A percentile compares a stretch with the other conserved stretches of the same genome.
phyloP scores from a whole-genome alignment of 1,139 yeast species.

The Geotrichum phurueaensis region DNA sequence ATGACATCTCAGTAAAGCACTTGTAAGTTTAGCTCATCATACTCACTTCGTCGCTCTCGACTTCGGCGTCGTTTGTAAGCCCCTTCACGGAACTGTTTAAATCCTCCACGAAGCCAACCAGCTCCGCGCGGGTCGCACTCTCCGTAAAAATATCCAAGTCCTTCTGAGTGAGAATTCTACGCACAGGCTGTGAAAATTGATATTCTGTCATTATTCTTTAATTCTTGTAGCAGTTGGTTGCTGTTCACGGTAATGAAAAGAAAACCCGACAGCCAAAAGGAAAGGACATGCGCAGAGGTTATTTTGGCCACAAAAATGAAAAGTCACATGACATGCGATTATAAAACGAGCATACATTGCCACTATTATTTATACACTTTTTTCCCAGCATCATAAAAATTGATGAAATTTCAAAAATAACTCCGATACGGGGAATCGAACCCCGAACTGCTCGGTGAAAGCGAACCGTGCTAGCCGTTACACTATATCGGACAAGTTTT shows the following conservation, averaged over 20 bases:
- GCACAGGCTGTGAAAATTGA: conserved; percentile 6
- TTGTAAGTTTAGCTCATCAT: background rate
- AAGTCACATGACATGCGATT: too few relatives aligned
- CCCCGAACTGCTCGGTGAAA: conserved; percentile 80
- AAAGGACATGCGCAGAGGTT: too few relatives aligned
- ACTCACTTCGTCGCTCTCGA: conserved; percentile 10
- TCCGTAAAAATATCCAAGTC: conserved; percentile 63
- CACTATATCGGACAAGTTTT: conserved; percentile 55
- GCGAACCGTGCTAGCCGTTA: conserved; percentile 81
- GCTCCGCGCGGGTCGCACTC: conserved; percentile 46
- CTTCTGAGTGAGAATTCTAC: conserved; percentile 51
- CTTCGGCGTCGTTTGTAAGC: conserved; percentile 33
- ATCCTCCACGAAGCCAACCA: conserved; percentile 51
- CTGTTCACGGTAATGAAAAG: too few relatives aligned
- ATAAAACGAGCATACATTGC: too few relatives aligned
- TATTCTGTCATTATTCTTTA: background rate
- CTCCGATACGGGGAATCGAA: conserved; percentile 80
- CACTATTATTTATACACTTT: too few relatives aligned
- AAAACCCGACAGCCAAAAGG: too few relatives aligned
- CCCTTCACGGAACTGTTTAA: conserved; percentile 70
- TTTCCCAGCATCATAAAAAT: too few relatives aligned
- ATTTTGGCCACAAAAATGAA: too few relatives aligned
- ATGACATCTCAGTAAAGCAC: background rate
- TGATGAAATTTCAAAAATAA: background rate
- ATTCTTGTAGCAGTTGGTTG: too few relatives aligned